A percentile compares a stretch with the other conserved stretches of the same genome.
Evolutionary conservation across 352 stramenopile species (phyloP).

Genomic region (Globisporangium paroecandrum): DNA sequence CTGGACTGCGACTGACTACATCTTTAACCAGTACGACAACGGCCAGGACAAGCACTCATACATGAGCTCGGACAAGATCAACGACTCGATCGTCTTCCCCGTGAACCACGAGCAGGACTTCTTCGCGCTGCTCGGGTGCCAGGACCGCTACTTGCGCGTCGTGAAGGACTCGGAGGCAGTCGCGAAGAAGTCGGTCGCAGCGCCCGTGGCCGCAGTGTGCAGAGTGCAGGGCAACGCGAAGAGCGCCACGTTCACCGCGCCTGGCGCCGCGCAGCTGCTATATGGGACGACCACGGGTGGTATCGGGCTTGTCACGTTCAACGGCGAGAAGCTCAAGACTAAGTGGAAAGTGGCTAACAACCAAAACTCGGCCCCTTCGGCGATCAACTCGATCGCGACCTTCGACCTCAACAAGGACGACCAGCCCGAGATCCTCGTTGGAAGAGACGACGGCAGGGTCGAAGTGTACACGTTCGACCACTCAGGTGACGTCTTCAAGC

Average conservation of each 20-base stretch:
- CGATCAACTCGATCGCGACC: slow-evolving; percentile 74
- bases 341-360: slow-evolving; percentile 57
- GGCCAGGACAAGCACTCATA: slow-evolving; percentile 75
- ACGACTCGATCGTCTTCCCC: slow-evolving; percentile 62
- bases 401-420: slow-evolving; percentile 84
- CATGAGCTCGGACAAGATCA: slow-evolving; percentile 77
- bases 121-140: slow-evolving; percentile 60
- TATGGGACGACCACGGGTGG: slow-evolving; percentile 65
- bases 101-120: slow-evolving; percentile 64
- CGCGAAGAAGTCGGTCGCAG: slow-evolving; percentile 56
- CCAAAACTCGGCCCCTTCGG: slow-evolving; percentile 24
- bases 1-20: slow-evolving; percentile 73
- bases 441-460: slow-evolving; percentile 72
- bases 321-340: slow-evolving; percentile 71
- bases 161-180: slow-evolving; percentile 55
- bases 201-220: slow-evolving; percentile 50
- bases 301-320: slow-evolving; percentile 62
- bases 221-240: slow-evolving; percentile 25
- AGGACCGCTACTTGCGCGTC: slow-evolving; percentile 67
- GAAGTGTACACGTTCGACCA: slow-evolving; percentile 72
- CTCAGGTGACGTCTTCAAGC: slow-evolving; percentile 45
- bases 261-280: slow-evolving; percentile 38
- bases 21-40: slow-evolving; percentile 83
- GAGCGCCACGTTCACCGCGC: slow-evolving; percentile 14
- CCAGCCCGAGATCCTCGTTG: slow-evolving; percentile 70